A percentile compares a stretch with the other conserved stretches of the same genome.
These are phyloP conservation scores for Komagataella mondaviorum DNA, from an alignment of 805 yeast genomes.

Conservation along the genomic window DNA sequence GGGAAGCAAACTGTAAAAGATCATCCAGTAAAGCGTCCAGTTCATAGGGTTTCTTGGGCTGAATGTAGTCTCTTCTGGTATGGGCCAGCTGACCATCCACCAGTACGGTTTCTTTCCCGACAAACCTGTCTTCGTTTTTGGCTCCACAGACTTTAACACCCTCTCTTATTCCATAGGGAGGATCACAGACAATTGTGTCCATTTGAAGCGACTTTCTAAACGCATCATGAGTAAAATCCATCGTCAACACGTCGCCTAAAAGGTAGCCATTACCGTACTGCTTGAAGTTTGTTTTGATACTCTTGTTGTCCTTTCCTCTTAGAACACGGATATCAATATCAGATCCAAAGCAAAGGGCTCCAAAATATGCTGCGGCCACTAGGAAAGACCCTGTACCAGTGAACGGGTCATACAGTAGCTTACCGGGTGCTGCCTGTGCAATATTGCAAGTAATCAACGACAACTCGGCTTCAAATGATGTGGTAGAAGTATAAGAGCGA, in stretches of 20 bases:
- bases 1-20: slow-evolving; percentile 57
- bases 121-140: slow-evolving; percentile 40
- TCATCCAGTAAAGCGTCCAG: slow-evolving; percentile 70
- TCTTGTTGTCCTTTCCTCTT: slow-evolving; percentile 42
- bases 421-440: slow-evolving; percentile 55
- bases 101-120: slow-evolving; percentile 59
- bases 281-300: slow-evolving; percentile 51
- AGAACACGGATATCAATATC: slow-evolving; percentile 80
- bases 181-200: slow-evolving; percentile 87
- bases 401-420: slow-evolving; percentile 83
- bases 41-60: slow-evolving; percentile 85
- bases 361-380: slow-evolving; percentile 76
- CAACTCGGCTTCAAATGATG: slow-evolving; percentile 92
- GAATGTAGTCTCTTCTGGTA: slow-evolving; percentile 70
- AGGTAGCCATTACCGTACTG: slow-evolving; percentile 49
- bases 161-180: slow-evolving; percentile 96
- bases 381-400: slow-evolving; percentile 94
- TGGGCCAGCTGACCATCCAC: slow-evolving; percentile 73
- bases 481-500: slow-evolving; percentile 86
- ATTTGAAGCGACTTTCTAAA: slow-evolving; percentile 46
- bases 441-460: slow-evolving; percentile 80
- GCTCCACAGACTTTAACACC: slow-evolving; percentile 91
- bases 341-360: slow-evolving; percentile 71
- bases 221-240: slow-evolving; percentile 93
- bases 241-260: slow-evolving; percentile 67